A percentile compares a stretch with the other conserved stretches of the same genome.
These are phyloP conservation scores for Podospora pseudocomata DNA, from an alignment of 495 filamentous ascomycete species.

Conservation along the genomic window DNA sequence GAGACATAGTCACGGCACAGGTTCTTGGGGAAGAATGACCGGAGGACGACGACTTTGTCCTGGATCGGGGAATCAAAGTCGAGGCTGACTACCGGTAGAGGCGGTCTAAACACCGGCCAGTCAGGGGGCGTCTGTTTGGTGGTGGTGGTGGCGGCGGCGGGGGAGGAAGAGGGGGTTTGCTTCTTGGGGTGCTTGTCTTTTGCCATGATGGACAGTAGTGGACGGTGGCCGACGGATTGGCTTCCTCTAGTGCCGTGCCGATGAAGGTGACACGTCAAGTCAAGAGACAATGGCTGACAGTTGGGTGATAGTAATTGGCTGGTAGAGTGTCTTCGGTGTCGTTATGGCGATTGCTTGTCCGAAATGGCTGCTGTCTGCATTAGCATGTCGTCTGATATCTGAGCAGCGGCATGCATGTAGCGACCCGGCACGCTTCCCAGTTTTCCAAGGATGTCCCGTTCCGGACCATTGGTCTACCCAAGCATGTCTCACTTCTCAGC, in stretches of 20 bases:
- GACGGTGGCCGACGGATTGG: no score
- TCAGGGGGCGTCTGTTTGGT: constrained; percentile 40
- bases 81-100: constrained; percentile 66
- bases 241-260: no score
- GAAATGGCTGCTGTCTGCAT: background rate
- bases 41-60: constrained; percentile 70
- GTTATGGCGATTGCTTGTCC: background rate
- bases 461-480: background rate
- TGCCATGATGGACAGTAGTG: constrained; percentile 18
- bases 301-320: no score
- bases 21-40: constrained; percentile 71
- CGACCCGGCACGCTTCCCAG: background rate
- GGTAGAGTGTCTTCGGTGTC: background rate
- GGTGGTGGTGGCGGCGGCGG: constrained; percentile 1
- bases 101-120: constrained; percentile 77
- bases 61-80: constrained; percentile 49
- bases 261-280: background rate
- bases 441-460: background rate
- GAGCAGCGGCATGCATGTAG: background rate
- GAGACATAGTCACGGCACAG: constrained; percentile 78
- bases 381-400: background rate
- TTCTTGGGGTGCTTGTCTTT: constrained; percentile 29
- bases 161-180: constrained; percentile 2
- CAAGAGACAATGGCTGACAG: background rate
- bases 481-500: background rate